phyloP scores from a whole-genome alignment of 2,329 filamentous ascomycete genomes.

The Botrytis porri region DNA sequence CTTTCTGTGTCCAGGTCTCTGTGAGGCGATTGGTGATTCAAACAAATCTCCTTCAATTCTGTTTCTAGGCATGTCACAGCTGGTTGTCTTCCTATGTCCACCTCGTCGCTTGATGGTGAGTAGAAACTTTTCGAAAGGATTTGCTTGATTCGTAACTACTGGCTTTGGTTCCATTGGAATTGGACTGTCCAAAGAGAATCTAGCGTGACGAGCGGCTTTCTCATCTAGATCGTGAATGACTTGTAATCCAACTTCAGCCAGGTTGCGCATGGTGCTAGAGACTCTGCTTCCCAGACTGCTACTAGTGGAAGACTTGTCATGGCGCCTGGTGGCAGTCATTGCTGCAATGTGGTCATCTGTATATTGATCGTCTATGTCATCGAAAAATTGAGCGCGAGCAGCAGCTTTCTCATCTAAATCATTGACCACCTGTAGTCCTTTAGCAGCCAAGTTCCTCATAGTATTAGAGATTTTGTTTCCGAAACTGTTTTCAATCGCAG shows the following conservation, averaged over 20 bases:
- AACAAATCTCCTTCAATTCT: slow-evolving; percentile 25
- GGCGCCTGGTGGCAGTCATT: neutral
- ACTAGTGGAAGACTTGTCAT: slow-evolving; percentile 28
- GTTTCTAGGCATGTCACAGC: slow-evolving; percentile 35
- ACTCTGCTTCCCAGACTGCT: slow-evolving; percentile 36
- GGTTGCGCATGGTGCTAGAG: slow-evolving; percentile 43
- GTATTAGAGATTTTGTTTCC: slow-evolving; percentile 4
- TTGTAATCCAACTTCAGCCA: slow-evolving; percentile 43
- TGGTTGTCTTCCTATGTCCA: slow-evolving; percentile 46
- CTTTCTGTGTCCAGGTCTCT: slow-evolving; percentile 47
- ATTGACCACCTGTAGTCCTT: slow-evolving; percentile 4
- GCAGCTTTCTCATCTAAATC: slow-evolving; percentile 7
- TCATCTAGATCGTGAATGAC: slow-evolving; percentile 28
- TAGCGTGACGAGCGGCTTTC: slow-evolving; percentile 16
- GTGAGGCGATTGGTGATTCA: slow-evolving; percentile 41
- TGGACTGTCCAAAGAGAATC: slow-evolving; percentile 33
- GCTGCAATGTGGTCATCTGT: neutral
- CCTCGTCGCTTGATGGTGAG: slow-evolving; percentile 56
- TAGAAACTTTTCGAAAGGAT: slow-evolving; percentile 71
- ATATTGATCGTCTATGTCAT: neutral
- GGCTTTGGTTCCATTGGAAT: slow-evolving; percentile 21
- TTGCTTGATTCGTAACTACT: slow-evolving; percentile 20
- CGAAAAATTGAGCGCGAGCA: slow-evolving; percentile 6
- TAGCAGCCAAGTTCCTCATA: neutral
- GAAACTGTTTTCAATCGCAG: neutral